Evolutionary conservation across 495 filamentous ascomycete genomes (phyloP).

Genomic region (Annulohypoxylon maeteangense): DNA sequence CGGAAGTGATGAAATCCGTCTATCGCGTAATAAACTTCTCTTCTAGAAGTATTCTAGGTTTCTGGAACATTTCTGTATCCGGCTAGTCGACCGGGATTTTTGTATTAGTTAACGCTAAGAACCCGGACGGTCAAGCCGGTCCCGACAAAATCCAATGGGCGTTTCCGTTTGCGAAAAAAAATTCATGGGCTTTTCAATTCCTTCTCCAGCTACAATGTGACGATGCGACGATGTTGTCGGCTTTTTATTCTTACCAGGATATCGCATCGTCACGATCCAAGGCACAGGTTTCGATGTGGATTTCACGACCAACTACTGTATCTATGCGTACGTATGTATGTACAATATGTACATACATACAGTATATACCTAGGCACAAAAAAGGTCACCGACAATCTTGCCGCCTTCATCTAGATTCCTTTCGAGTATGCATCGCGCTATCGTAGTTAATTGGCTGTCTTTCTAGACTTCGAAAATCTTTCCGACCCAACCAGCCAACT

Average conservation of each 20-base stretch:
- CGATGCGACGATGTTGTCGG: constrained; percentile 13
- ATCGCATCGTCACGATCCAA: constrained; percentile 2
- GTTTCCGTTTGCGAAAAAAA: constrained; percentile 16
- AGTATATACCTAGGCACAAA: constrained; percentile 11
- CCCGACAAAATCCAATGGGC: constrained; percentile 28
- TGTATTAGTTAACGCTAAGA: constrained; percentile 9
- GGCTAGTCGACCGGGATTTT: constrained; percentile 19
- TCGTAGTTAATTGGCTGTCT: constrained; percentile 21
- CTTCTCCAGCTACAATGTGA: constrained; percentile 18
- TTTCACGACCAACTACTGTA: constrained; percentile 2
- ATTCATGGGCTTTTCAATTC: constrained; percentile 16
- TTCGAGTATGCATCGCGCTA: constrained; percentile 13
- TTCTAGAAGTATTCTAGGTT: constrained; percentile 44
- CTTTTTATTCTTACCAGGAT: not conserved
- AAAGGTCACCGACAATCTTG: constrained; percentile 19
- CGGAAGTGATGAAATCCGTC: constrained; percentile 21
- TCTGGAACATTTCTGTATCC: constrained; percentile 42
- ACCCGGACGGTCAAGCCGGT: constrained; percentile 42
- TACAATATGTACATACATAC: too few relatives aligned
- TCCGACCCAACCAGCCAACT: constrained; percentile 21
- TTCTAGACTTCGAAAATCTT: constrained; percentile 14
- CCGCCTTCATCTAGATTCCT: constrained; percentile 36
- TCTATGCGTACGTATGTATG: too few relatives aligned
- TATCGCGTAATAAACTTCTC: constrained; percentile 13
- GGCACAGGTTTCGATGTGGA: not conserved